A percentile compares a stretch with the other conserved stretches of the same genome.
Evolutionary conservation across 352 stramenopile genomes (phyloP).

Genomic region (Phytophthora pluvialis): DNA sequence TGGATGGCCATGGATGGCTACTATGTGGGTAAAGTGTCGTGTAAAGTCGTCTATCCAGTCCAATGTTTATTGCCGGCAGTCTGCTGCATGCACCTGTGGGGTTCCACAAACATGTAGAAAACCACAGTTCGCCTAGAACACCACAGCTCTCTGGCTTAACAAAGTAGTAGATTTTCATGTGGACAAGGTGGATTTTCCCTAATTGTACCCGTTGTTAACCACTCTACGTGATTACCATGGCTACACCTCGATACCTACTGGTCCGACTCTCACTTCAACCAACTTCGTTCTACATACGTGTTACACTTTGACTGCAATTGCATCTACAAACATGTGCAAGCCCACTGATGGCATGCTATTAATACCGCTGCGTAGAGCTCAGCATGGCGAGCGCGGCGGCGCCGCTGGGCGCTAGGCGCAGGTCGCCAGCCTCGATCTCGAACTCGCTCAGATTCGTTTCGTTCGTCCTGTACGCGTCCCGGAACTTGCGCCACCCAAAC

Average conservation of each 20-base stretch:
- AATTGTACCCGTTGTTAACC: background rate
- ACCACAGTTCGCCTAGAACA: no score
- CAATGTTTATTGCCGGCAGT: no score
- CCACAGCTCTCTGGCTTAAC: background rate
- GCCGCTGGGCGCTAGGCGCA: conserved; percentile 12
- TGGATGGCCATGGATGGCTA: no score
- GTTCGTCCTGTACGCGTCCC: conserved; percentile 35
- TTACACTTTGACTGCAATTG: no score
- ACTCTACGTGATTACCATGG: conserved; percentile 11
- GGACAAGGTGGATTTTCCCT: conserved; percentile 4
- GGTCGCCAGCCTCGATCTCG: conserved; percentile 64
- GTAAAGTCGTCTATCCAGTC: no score
- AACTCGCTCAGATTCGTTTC: conserved; percentile 58
- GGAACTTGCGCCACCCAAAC: conserved; percentile 28
- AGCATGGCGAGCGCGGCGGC: background rate
- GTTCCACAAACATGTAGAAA: no score
- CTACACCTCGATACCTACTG: background rate
- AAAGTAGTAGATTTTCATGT: no score
- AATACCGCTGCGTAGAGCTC: background rate
- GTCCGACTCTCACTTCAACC: conserved; percentile 6
- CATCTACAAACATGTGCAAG: no score
- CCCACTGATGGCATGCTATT: background rate
- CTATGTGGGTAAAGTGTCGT: background rate
- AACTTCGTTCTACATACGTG: background rate
- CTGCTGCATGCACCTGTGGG: no score